Base-by-base conservation (phyloP, 768 basidiomycete genomes). In the Suillus ampliporus region DNA sequence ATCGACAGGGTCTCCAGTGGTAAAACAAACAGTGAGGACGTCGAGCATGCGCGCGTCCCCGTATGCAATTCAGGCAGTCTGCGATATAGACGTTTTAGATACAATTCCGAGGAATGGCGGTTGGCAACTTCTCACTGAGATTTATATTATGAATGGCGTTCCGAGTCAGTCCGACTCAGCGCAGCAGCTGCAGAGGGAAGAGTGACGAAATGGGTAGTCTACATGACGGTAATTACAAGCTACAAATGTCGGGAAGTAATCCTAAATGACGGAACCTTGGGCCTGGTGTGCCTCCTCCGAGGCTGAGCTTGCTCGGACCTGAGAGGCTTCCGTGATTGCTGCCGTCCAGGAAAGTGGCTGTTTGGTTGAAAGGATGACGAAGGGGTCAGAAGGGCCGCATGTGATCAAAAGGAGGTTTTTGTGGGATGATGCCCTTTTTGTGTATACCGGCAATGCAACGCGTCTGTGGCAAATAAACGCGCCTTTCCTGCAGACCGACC, bases 381-480 rank as follows among this genome's bases (percentile, higher is more conserved):
- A 31, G 31, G n/a, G 4, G 3, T 31, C 6, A 31, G 31, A 31
- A 31, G 31, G 31, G 31, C n/a, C n/a, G n/a, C n/a, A 5, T 37
- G 15, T 37, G 52, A 54, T 54, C 53, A 54, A 54, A 53, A 10
- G 5, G 53, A 38, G 21, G 15, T 23, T 54, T 38, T 28, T 50
- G 48, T 28, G 47, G 26, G 26, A 31, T 50, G 15, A 17, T 54
- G 23, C 23, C 54, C 8, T 40, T 56, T 56, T 56, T 52, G 59
- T 61, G 63, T 64, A 28, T 57, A 35, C 21, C 61, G 61, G 52
- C 31, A n/a, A 31, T 31, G 46, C 52, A 65, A 74, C 71, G 71
- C 71, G 71, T 74, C 59, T 35, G 40, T 48, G 57, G 40, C 58
- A 48, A 60, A n/a, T n/a, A 26, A 35, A 60, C 61, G 65, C 69